Evolutionary conservation across 2,329 filamentous ascomycete genomes (phyloP).

Genomic region (Nemania sp.): DNA sequence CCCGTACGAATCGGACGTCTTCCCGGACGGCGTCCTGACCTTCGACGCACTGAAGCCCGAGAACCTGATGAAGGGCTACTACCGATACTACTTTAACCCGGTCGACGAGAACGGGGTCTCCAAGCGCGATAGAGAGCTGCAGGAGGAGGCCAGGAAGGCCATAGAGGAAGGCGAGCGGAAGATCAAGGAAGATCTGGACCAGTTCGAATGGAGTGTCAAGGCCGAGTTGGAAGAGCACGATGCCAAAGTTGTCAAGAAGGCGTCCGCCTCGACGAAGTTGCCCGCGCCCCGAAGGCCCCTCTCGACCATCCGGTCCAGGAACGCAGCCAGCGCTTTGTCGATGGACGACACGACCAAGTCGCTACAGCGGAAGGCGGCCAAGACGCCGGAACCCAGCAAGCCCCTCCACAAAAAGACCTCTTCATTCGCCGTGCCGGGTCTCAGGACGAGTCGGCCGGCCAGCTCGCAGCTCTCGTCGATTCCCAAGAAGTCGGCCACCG

Average conservation of each 20-base stretch:
- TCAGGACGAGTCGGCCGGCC: slow-evolving; percentile 39
- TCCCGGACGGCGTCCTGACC: slow-evolving; percentile 60
- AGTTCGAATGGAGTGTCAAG: slow-evolving; percentile 63
- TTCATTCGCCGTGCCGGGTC: slow-evolving; percentile 36
- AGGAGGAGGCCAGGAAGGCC: slow-evolving; percentile 55
- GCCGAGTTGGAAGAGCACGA: slow-evolving; percentile 54
- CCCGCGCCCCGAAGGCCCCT: slow-evolving; percentile 41
- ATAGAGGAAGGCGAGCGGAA: slow-evolving; percentile 66
- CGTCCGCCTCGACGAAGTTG: slow-evolving; percentile 24
- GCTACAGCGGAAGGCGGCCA: slow-evolving; percentile 38
- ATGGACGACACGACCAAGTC: slow-evolving; percentile 44
- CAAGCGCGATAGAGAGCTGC: slow-evolving; percentile 63
- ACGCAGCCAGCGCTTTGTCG: slow-evolving; percentile 58
- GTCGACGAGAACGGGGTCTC: slow-evolving; percentile 71
- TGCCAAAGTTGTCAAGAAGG: slow-evolving; percentile 34
- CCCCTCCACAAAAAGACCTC: slow-evolving; percentile 35
- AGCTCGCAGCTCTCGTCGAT: slow-evolving; percentile 47
- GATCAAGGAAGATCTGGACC: slow-evolving; percentile 68
- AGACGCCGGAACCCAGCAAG: slow-evolving; percentile 32
- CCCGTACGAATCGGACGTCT: slow-evolving; percentile 71
- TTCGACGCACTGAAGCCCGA: slow-evolving; percentile 62
- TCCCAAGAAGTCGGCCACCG: slow-evolving; percentile 55
- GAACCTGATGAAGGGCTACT: slow-evolving; percentile 66
- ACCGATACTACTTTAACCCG: slow-evolving; percentile 63
- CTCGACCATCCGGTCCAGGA: slow-evolving; percentile 59